Percentiles rank a stretch among this genome's conserved stretches.
These are phyloP conservation scores for Cercospora sp. DNA, from an alignment of 2,329 filamentous ascomycete species.

Conservation along the genomic window DNA sequence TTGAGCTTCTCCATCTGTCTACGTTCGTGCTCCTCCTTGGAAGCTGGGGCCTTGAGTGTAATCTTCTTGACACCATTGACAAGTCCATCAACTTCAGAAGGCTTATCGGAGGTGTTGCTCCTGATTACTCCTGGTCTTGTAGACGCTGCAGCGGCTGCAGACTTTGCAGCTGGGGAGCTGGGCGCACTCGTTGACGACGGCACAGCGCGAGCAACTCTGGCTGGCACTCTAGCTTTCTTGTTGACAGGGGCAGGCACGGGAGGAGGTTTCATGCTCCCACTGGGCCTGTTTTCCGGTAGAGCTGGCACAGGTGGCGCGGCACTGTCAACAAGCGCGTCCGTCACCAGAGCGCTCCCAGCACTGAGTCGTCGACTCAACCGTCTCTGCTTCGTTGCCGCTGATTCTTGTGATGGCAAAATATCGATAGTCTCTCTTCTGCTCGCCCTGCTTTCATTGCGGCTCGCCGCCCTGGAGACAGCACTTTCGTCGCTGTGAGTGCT, in stretches of 20 bases:
- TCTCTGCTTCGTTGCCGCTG: conserved; percentile 33
- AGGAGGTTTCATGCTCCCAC: conserved; percentile 36
- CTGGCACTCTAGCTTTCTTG: conserved; percentile 33
- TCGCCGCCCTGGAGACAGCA: conserved; percentile 27
- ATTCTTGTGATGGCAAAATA: conserved; percentile 33
- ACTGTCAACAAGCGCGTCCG: conserved; percentile 26
- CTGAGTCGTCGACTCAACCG: conserved; percentile 37
- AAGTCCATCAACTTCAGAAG: conserved; percentile 51
- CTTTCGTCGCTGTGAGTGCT: conserved; percentile 32
- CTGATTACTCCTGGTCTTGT: not conserved
- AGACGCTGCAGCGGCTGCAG: conserved; percentile 28
- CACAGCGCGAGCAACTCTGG: conserved; percentile 22
- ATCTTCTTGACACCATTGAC: conserved; percentile 57
- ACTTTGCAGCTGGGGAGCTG: conserved; percentile 45
- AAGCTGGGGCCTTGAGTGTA: conserved; percentile 57
- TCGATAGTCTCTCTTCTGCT: conserved; percentile 43
- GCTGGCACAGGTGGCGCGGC: conserved; percentile 29
- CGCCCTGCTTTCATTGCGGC: conserved; percentile 24
- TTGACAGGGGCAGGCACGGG: conserved; percentile 24
- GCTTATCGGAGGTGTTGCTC: conserved; percentile 5
- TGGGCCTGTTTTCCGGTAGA: conserved; percentile 21
- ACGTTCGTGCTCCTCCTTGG: conserved; percentile 57
- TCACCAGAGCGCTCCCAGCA: conserved; percentile 33
- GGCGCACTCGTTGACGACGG: conserved; percentile 29
- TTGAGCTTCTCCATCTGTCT: conserved; percentile 46